Conservation (phyloP, 345 rosid species). For the Firmiana major region DNA sequence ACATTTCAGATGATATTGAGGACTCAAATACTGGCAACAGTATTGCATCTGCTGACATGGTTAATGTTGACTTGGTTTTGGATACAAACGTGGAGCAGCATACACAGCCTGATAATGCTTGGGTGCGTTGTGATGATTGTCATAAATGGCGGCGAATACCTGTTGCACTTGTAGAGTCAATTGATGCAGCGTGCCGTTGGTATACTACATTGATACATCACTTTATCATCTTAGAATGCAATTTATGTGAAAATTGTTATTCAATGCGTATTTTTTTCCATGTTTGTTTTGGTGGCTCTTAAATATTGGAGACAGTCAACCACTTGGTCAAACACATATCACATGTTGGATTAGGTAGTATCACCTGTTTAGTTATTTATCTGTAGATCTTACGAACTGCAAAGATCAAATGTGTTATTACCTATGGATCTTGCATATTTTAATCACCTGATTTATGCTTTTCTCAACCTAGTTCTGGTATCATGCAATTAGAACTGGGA, state of each 20-base stretch:
- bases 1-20: constrained; percentile 27
- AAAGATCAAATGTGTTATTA: background rate
- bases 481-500: background rate
- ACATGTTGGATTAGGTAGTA: background rate
- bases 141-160: constrained; percentile 93
- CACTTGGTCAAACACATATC: background rate
- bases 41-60: constrained; percentile 27
- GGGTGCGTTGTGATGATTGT: constrained; percentile 97
- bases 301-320: background rate
- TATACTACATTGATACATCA: constrained; percentile 28
- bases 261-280: background rate
- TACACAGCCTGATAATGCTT: constrained; percentile 54
- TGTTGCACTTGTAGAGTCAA: constrained; percentile 55
- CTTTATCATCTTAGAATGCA: constrained; percentile 7
- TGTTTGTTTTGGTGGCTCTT: background rate
- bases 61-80: constrained; percentile 34
- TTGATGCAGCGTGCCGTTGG: constrained; percentile 80
- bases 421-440: background rate
- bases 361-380: background rate
- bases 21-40: constrained; percentile 24
- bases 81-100: constrained; percentile 26
- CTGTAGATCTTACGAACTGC: background rate
- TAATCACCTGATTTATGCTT: background rate
- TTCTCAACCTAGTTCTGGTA: background rate
- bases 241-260: background rate